Conservation (phyloP, 2,329 filamentous ascomycete species). For the Botrytis aclada region DNA sequence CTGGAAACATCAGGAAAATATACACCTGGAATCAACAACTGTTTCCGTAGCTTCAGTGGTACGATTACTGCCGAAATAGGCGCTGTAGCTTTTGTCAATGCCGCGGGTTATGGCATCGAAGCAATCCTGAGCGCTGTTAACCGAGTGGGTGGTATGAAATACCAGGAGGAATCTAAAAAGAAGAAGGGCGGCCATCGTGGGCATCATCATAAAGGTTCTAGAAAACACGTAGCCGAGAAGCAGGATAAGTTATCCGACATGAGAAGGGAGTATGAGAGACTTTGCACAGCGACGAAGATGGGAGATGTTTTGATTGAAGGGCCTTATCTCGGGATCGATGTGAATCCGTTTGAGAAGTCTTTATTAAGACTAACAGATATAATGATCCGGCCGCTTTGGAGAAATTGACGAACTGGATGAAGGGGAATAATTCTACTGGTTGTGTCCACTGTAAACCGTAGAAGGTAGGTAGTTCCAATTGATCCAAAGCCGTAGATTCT, state of each 20-base stretch:
- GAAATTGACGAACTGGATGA: conserved; percentile 23
- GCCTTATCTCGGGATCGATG: conserved; percentile 32
- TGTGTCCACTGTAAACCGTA: conserved; percentile 1
- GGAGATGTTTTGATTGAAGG: conserved; percentile 29
- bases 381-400: conserved; percentile 26
- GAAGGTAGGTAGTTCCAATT: background rate
- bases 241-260: background rate
- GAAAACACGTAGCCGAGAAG: background rate
- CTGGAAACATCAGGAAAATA: conserved; percentile 1
- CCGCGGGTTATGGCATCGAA: conserved; percentile 32
- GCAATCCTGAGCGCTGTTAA: conserved; percentile 33
- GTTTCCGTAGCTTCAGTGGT: conserved; percentile 26
- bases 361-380: conserved; percentile 33
- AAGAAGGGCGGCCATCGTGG: background rate
- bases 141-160: conserved; percentile 20
- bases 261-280: background rate
- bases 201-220: background rate
- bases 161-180: background rate
- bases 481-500: background rate
- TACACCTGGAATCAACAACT: conserved; percentile 31
- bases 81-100: conserved; percentile 26
- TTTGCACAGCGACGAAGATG: conserved; percentile 18
- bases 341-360: conserved; percentile 34
- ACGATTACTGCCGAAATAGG: conserved; percentile 32
- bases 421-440: background rate